These are phyloP conservation scores for Phytopythium chamaehyphon DNA, from an alignment of 352 stramenopile genomes.

Conservation along the genomic window DNA sequence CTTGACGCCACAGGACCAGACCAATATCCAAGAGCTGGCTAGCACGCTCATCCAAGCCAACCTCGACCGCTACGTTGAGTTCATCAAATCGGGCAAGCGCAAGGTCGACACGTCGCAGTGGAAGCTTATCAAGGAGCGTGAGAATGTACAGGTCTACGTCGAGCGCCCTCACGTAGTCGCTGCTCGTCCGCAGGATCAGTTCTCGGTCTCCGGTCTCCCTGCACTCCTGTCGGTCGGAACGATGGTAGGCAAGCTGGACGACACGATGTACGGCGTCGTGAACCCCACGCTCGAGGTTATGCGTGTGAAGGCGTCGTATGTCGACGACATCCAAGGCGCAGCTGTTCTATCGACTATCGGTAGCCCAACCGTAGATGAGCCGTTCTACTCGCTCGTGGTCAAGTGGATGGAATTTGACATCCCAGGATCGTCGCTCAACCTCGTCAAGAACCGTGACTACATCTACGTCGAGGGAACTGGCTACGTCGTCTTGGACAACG, in stretches of 20 bases:
- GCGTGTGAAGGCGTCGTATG: constrained; percentile 28
- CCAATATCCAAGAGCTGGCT: no score
- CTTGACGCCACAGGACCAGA: no score
- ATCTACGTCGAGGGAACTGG: constrained; percentile 33
- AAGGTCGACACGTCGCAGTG: no score
- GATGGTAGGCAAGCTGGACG: constrained; percentile 26
- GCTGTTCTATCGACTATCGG: constrained; percentile 18
- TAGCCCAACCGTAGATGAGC: constrained; percentile 19
- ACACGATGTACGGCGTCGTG: constrained; percentile 32
- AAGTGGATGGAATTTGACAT: constrained; percentile 29
- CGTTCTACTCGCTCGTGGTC: constrained; percentile 24
- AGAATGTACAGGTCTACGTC: constrained; percentile 19
- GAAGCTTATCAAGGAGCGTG: constrained; percentile 6
- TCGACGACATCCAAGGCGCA: constrained; percentile 25
- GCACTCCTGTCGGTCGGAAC: constrained; percentile 20
- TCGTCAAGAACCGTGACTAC: constrained; percentile 25
- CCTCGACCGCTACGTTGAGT: no score
- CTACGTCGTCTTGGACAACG: constrained; percentile 14
- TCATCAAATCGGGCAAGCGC: no score
- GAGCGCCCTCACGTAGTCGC: constrained; percentile 2
- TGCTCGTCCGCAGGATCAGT: neutral
- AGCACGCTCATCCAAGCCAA: no score
- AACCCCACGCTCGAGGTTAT: constrained; percentile 32
- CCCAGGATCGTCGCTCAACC: constrained; percentile 9
- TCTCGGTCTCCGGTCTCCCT: constrained; percentile 2